phyloP scores from a whole-genome alignment of 73 alveolate species.

The Durusdinium trenchii region DNA sequence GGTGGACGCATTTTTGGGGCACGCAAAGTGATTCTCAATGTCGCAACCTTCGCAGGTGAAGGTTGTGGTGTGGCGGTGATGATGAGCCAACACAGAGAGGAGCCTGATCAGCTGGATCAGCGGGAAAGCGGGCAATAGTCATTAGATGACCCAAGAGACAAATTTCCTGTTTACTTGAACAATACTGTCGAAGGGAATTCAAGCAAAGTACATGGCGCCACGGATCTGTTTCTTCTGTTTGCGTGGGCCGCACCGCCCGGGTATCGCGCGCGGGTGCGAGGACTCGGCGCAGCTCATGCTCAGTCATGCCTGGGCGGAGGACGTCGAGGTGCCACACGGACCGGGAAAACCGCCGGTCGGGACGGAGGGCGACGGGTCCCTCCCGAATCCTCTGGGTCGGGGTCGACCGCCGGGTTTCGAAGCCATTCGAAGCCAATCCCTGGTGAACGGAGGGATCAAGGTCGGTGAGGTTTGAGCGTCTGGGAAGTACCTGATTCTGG shows the following conservation, averaged over 20 bases:
- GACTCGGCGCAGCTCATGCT: constrained; percentile 86
- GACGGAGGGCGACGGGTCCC: too few relatives aligned
- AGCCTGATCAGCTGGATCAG: not conserved
- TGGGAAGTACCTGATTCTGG: too few relatives aligned
- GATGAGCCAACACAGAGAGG: constrained; percentile 94
- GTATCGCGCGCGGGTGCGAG: too few relatives aligned
- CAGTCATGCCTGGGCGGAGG: constrained; percentile 93
- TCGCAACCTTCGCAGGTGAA: not conserved
- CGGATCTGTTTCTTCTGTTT: not conserved
- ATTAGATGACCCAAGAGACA: not conserved
- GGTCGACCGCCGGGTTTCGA: too few relatives aligned
- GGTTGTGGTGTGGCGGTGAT: constrained; percentile 93
- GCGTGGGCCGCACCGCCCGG: too few relatives aligned
- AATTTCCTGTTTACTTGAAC: too few relatives aligned
- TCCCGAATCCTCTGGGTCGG: too few relatives aligned
- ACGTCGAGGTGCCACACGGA: constrained; percentile 37
- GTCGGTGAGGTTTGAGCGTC: too few relatives aligned
- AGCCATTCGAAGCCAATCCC: too few relatives aligned
- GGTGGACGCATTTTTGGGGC: too few relatives aligned
- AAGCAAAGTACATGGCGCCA: not conserved
- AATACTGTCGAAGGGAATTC: not conserved
- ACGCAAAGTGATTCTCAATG: too few relatives aligned
- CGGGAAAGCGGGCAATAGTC: not conserved
- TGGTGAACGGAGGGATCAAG: too few relatives aligned
- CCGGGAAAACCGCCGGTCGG: not conserved